Percentiles rank a stretch among this genome's conserved stretches.
Conservation (phyloP, 2,329 filamentous ascomycete genomes). For the Pyricularia pennisetigena region DNA sequence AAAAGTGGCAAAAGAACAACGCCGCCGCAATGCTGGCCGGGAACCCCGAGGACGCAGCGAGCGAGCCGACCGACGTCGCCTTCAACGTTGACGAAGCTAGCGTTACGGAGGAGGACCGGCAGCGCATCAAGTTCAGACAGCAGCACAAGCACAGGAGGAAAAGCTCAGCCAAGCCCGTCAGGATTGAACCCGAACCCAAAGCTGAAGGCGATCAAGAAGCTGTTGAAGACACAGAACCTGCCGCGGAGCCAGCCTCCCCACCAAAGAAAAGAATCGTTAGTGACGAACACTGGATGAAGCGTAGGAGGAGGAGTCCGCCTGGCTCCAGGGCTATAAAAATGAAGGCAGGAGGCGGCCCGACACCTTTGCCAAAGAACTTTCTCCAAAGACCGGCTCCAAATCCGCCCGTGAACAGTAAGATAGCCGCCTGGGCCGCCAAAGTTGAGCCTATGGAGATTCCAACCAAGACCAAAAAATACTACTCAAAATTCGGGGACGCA, state of each 20-base stretch:
- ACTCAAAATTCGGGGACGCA: constrained; percentile 18
- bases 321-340: constrained; percentile 17
- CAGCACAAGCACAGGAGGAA: constrained; percentile 19
- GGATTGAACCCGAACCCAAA: constrained; percentile 6
- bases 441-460: constrained; percentile 28
- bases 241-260: constrained; percentile 40
- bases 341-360: constrained; percentile 16
- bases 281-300: constrained; percentile 78
- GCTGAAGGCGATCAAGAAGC: constrained; percentile 9
- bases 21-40: constrained; percentile 50
- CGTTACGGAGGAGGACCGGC: constrained; percentile 50
- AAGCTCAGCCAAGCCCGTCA: constrained; percentile 11
- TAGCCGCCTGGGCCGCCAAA: constrained; percentile 50
- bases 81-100: constrained; percentile 49
- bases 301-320: constrained; percentile 35
- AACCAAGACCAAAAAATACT: constrained; percentile 14
- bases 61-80: constrained; percentile 51
- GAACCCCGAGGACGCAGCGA: constrained; percentile 40
- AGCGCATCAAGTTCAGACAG: constrained; percentile 41
- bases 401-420: constrained; percentile 46
- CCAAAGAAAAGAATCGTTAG: constrained; percentile 90
- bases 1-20: constrained; percentile 74
- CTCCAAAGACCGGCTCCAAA: constrained; percentile 41
- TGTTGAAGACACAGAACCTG: constrained; percentile 16
- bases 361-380: constrained; percentile 50